Conservation (phyloP, 805 yeast genomes). For the Yamadazyma nakazawae region DNA sequence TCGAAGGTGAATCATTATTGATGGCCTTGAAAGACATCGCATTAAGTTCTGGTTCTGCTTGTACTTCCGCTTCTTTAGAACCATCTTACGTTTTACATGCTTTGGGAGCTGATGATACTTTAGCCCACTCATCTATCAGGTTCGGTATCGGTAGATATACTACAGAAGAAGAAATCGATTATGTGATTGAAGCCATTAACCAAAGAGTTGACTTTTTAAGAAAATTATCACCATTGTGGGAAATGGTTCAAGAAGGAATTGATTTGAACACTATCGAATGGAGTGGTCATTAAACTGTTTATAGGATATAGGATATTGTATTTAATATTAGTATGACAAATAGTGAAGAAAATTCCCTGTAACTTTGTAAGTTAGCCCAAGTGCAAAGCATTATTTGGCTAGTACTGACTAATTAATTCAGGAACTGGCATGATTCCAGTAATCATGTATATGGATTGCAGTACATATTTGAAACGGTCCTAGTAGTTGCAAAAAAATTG, state of each 20-base stretch:
- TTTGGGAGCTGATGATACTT: slow-evolving; percentile 94
- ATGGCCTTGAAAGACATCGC: slow-evolving; percentile 99
- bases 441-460: too few species aligned
- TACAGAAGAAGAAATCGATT: slow-evolving; percentile 93
- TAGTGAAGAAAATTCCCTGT: background rate
- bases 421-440: too few species aligned
- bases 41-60: slow-evolving; percentile 93
- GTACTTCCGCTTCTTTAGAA: slow-evolving; percentile 97
- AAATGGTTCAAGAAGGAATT: slow-evolving; percentile 98
- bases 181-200: slow-evolving; percentile 82
- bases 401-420: too few species aligned
- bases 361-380: too few species aligned
- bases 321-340: background rate
- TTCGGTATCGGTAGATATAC: slow-evolving; percentile 97
- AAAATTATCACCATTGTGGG: slow-evolving; percentile 95
- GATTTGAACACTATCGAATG: slow-evolving; percentile 92
- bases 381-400: too few species aligned
- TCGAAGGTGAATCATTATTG: slow-evolving; percentile 94
- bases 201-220: slow-evolving; percentile 90
- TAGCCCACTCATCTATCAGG: slow-evolving; percentile 97
- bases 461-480: too few species aligned
- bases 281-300: slow-evolving; percentile 81
- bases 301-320: background rate
- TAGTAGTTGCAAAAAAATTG: too few species aligned
- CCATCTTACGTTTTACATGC: slow-evolving; percentile 97